A percentile compares a stretch with the other conserved stretches of the same genome.
Evolutionary conservation across 345 rosid species (phyloP).

Genomic region (Salix purpurea): DNA sequence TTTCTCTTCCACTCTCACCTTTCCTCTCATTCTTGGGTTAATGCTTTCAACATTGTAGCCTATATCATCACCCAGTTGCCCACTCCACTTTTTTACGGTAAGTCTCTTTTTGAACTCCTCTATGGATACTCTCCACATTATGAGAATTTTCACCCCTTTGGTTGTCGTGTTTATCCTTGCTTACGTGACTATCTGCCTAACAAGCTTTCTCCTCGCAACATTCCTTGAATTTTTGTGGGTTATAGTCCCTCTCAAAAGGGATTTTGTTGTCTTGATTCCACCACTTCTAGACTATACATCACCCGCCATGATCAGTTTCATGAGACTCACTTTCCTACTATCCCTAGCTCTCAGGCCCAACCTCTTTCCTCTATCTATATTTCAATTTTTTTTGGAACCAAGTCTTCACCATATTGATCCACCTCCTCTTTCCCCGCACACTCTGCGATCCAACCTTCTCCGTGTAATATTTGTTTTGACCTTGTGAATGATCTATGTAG

Average conservation of each 20-base stretch:
- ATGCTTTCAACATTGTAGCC: not conserved
- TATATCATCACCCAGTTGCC: conserved; percentile 2
- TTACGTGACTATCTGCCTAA: not conserved
- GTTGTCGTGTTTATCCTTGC: not conserved
- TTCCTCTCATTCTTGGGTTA: not conserved
- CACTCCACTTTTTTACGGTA: not conserved
- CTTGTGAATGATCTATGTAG: not conserved
- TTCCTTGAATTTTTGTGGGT: not conserved
- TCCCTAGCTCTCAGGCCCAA: not conserved
- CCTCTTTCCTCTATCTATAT: not conserved
- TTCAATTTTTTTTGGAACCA: not conserved
- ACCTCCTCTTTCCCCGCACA: not conserved
- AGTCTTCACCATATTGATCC: not conserved
- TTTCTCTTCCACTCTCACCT: not conserved
- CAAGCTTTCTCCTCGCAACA: not conserved
- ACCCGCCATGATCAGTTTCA: conserved; percentile 9
- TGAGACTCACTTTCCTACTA: not conserved
- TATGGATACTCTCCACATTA: not conserved
- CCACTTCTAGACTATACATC: not conserved
- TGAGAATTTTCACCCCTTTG: not conserved
- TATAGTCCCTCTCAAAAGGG: not conserved
- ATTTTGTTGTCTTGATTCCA: not conserved
- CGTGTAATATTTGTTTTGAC: not conserved
- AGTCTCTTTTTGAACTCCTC: not conserved
- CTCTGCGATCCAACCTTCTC: not conserved